These are phyloP conservation scores for Paxillus involutus DNA, from an alignment of 768 basidiomycete species.

Conservation along the genomic window DNA sequence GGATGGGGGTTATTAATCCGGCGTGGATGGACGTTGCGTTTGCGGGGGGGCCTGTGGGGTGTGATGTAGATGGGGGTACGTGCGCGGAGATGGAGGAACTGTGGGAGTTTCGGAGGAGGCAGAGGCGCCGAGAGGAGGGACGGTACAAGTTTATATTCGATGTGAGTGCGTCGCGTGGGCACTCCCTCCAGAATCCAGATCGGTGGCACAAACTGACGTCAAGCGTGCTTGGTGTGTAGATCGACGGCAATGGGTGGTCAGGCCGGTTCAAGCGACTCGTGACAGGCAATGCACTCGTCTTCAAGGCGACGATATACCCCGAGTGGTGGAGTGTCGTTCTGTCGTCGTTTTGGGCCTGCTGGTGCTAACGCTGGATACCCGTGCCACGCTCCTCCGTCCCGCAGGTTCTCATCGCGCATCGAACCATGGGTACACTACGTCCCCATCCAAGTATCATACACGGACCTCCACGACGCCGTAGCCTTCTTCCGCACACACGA, in stretches of 20 bases:
- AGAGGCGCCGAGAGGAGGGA: constrained; percentile 48
- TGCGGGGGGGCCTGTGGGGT: constrained; percentile 43
- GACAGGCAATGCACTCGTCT: constrained; percentile 58
- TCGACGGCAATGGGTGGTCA: constrained; percentile 70
- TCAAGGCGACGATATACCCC: constrained; percentile 72
- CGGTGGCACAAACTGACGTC: not conserved
- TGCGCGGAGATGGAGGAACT: constrained; percentile 45
- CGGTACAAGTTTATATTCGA: constrained; percentile 63
- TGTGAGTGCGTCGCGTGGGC: constrained; percentile 32
- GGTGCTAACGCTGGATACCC: not conserved
- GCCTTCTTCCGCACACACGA: constrained; percentile 76
- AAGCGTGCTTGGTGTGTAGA: constrained; percentile 25
- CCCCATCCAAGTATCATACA: constrained; percentile 62
- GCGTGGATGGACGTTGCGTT: constrained; percentile 65
- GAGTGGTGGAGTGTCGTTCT: constrained; percentile 52
- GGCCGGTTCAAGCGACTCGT: constrained; percentile 67
- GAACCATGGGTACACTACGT: constrained; percentile 76
- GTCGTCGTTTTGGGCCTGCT: not conserved
- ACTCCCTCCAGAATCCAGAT: no score
- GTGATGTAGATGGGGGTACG: constrained; percentile 26
- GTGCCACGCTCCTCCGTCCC: not conserved
- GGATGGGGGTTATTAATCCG: constrained; percentile 45
- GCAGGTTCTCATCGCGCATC: constrained; percentile 55
- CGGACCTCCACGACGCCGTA: constrained; percentile 68
- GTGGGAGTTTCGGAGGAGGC: constrained; percentile 50